These are phyloP conservation scores for Ligustrum vulgare DNA, from an alignment of 257 asterid genomes.

Conservation along the genomic window DNA sequence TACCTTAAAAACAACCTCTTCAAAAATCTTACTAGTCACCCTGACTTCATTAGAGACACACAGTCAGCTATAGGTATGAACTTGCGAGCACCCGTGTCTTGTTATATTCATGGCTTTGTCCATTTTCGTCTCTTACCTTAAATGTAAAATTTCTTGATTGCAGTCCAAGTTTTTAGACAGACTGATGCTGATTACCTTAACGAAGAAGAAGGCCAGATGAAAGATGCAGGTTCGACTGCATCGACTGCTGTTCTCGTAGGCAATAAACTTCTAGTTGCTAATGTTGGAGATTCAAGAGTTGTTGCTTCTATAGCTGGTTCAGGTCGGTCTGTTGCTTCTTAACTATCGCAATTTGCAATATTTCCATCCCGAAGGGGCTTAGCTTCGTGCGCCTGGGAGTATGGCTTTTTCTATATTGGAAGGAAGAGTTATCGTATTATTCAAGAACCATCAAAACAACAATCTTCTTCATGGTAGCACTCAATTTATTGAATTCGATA, in stretches of 20 bases:
- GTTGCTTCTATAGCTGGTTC: constrained; percentile 80
- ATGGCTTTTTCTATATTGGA: neutral
- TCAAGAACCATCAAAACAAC: neutral
- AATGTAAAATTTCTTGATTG: constrained; percentile 30
- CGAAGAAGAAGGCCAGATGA: constrained; percentile 64
- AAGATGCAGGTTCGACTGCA: constrained; percentile 87
- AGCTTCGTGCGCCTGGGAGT: neutral
- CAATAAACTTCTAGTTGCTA: constrained; percentile 65
- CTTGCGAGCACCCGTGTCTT: neutral
- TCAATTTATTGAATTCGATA: neutral
- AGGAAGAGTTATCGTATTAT: neutral
- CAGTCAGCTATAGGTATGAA: constrained; percentile 72
- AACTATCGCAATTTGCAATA: neutral
- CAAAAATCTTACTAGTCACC: constrained; percentile 66
- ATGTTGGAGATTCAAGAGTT: constrained; percentile 84
- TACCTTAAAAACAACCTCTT: constrained; percentile 77
- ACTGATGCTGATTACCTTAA: constrained; percentile 70
- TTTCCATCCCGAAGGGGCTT: neutral
- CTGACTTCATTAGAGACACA: constrained; percentile 60
- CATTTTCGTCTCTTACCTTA: neutral
- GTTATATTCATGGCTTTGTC: neutral
- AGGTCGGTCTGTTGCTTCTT: constrained; percentile 57
- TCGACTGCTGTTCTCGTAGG: constrained; percentile 73
- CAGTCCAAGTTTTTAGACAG: constrained; percentile 69
- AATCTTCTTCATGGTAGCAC: neutral